phyloP scores from a whole-genome alignment of 2,329 filamentous ascomycete species.

The Tolypocladium endophyticum region DNA sequence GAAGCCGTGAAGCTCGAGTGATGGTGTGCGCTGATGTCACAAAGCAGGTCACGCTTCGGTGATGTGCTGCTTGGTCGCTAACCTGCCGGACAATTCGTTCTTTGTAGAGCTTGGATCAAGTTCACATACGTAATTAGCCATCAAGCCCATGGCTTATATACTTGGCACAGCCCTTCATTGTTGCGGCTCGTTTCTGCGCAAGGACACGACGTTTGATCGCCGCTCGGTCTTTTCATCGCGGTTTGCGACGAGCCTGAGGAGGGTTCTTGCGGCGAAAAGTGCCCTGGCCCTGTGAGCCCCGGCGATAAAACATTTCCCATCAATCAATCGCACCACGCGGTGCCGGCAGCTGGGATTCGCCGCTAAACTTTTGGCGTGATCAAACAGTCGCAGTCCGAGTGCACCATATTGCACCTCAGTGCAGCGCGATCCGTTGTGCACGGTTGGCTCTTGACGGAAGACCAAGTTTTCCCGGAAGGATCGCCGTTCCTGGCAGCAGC shows the following conservation, averaged over 20 bases:
- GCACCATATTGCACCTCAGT: neutral
- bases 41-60: neutral
- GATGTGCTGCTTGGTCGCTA: neutral
- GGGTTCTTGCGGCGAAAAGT: neutral
- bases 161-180: neutral
- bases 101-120: neutral
- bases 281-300: neutral
- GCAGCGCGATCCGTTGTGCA: neutral
- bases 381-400: neutral
- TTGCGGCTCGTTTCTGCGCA: neutral
- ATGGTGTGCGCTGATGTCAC: neutral
- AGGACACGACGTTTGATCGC: neutral
- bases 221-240: neutral
- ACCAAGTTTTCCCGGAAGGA: neutral
- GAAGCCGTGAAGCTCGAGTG: neutral
- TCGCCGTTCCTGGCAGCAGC: neutral
- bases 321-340: neutral
- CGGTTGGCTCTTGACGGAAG: neutral
- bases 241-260: neutral
- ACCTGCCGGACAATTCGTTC: neutral
- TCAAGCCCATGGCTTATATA: neutral
- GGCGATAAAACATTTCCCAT: neutral
- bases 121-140: neutral
- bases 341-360: neutral
- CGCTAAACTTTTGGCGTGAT: neutral